Conservation (phyloP, 495 filamentous ascomycete species). For the Penicillium soppii region DNA sequence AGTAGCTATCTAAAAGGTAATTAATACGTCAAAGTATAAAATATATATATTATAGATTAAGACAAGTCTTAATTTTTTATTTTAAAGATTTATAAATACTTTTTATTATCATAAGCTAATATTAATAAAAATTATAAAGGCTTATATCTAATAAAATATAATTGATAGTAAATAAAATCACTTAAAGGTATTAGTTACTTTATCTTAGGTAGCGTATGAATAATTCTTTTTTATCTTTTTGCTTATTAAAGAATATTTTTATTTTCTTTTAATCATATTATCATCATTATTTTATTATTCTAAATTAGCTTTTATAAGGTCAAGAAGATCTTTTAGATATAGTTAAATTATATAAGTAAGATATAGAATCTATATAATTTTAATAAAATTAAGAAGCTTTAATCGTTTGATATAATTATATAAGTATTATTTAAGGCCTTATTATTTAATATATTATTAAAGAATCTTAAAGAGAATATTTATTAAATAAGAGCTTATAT, state of each 20-base stretch:
- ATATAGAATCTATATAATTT: conserved; percentile 8
- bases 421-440: conserved; percentile 5
- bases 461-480: neutral
- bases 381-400: conserved; percentile 3
- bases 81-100: no score
- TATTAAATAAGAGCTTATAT: neutral
- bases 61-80: no score
- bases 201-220: neutral
- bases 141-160: no score
- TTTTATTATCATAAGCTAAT: no score
- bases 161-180: no score
- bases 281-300: neutral
- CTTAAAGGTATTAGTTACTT: no score
- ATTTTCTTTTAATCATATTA: neutral
- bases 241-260: neutral
- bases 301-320: neutral
- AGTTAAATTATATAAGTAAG: conserved; percentile 15
- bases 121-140: no score
- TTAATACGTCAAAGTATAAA: no score
- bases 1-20: no score
- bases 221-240: neutral
- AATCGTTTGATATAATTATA: no score
- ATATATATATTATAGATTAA: no score
- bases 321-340: conserved; percentile 15
- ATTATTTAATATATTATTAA: conserved; percentile 11